Evolutionary conservation across 108 stramenopile genomes (phyloP).

Genomic region (Skeletonema menzelii): DNA sequence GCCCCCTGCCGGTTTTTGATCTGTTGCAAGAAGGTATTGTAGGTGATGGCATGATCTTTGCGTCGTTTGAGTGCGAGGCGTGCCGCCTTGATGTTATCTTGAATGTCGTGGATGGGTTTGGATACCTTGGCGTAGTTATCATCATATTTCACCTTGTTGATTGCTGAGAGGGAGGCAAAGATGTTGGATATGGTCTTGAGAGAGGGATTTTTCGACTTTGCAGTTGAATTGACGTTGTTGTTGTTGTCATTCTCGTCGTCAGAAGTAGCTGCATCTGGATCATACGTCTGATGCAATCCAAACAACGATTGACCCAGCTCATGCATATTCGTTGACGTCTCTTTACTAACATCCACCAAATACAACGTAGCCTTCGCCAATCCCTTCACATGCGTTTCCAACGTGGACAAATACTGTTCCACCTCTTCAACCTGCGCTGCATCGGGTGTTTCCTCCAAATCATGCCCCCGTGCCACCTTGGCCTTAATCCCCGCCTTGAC

Average conservation of each 20-base stretch:
- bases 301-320: conserved; percentile 86
- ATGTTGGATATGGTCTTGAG: conserved; percentile 46
- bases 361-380: conserved; percentile 69
- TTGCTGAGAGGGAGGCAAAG: conserved; percentile 59
- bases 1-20: conserved; percentile 53
- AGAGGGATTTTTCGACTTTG: conserved; percentile 36
- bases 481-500: conserved; percentile 57
- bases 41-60: conserved; percentile 65
- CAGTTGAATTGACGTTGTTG: conserved; percentile 7
- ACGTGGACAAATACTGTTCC: conserved; percentile 56
- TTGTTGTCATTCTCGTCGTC: neutral
- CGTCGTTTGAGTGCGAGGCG: conserved; percentile 80
- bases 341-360: conserved; percentile 71
- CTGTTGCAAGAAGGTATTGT: conserved; percentile 66
- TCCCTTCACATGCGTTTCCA: conserved; percentile 72
- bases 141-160: conserved; percentile 71
- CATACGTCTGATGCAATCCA: conserved; percentile 60
- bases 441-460: conserved; percentile 62
- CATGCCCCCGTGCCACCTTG: conserved; percentile 39
- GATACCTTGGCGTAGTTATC: conserved; percentile 76
- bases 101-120: conserved; percentile 71
- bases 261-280: conserved; percentile 20
- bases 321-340: conserved; percentile 61
- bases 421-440: conserved; percentile 73
- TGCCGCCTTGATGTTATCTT: conserved; percentile 68